Evolutionary conservation across 2,329 filamentous ascomycete genomes (phyloP), one percentile per base, ranked within the genome.

Genomic region (Fusarium sp.): DNA sequence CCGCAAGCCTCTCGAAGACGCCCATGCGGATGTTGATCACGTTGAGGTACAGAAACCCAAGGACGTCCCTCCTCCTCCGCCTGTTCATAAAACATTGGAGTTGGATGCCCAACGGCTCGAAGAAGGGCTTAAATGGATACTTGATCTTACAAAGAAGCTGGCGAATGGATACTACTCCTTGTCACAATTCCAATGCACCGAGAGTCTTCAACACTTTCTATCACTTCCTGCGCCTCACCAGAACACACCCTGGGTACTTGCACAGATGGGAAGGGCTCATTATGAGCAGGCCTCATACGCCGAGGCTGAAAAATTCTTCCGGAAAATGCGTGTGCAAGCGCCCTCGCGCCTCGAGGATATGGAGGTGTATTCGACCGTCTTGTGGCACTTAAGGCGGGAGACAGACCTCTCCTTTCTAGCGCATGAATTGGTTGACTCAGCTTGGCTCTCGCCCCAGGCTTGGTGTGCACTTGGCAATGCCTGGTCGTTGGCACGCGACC

Each of bases 401-500:
- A 92, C 94, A 0, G 93, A 97, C 65, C 85, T 99, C 23, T 94
- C 95, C 1, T 97, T 96, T 79, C 85, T 99, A 30, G 93, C 95
- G 1, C 95, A 98, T 75, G 93, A 97, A 74, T 85, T 98, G 40
- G 87, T 97, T 52, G 95, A 97, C 69, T 84, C 92, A 16, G 92
- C 94, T 62, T 96, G 94, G 82, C 85, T 96, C 69, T 95, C 94
- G 0, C 95, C 96, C 3, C 92, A 99, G 79, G 94, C 96, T 6
- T 99, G 96, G 97, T 97, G 94, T 76, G 93, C 94, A 0, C 83
- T 98, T 58, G 96, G 96, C 8, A 99, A 99, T 76, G 94, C 94
- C 1, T 97, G 95, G 84, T 97, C 96, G 1, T 85, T 97, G 30
- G 91, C 94, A 63, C 89, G 93, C 60, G 95, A 99, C 75, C 95